These are phyloP conservation scores for Stromatinia cepivora DNA, from an alignment of 2,329 filamentous ascomycete species.

Conservation along the genomic window DNA sequence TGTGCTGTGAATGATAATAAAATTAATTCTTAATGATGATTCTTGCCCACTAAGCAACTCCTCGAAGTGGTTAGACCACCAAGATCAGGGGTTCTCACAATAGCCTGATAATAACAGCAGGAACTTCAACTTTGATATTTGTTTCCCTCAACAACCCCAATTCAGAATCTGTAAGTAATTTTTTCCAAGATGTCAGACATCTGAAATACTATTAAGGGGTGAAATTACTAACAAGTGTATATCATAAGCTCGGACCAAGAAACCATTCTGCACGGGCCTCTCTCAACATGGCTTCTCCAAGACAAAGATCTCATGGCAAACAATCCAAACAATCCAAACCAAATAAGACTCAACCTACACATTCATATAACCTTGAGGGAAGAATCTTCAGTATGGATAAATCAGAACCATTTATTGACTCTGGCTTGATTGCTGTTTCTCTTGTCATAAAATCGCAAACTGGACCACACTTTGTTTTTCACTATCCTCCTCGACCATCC, in stretches of 20 bases:
- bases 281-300: neutral
- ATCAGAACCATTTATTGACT: conserved; percentile 41
- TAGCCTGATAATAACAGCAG: neutral
- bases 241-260: conserved; percentile 14
- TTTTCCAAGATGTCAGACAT: neutral
- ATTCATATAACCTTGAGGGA: conserved; percentile 2
- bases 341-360: neutral
- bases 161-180: neutral
- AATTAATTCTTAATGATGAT: neutral
- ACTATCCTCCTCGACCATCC: conserved; percentile 69
- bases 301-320: conserved; percentile 3
- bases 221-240: neutral
- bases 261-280: neutral
- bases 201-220: neutral
- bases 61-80: neutral
- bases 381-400: conserved; percentile 17
- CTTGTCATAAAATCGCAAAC: conserved; percentile 60
- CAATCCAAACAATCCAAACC: neutral
- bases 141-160: too few relatives aligned
- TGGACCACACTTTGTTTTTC: conserved; percentile 80
- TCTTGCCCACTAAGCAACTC: neutral
- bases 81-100: too few relatives aligned
- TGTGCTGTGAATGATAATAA: neutral
- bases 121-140: neutral
- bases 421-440: conserved; percentile 48